Evolutionary conservation across 225 moss, liverwort and hornwort genomes (phyloP), one percentile per base, ranked within the genome.

Genomic region (Straminergon stramineum): DNA sequence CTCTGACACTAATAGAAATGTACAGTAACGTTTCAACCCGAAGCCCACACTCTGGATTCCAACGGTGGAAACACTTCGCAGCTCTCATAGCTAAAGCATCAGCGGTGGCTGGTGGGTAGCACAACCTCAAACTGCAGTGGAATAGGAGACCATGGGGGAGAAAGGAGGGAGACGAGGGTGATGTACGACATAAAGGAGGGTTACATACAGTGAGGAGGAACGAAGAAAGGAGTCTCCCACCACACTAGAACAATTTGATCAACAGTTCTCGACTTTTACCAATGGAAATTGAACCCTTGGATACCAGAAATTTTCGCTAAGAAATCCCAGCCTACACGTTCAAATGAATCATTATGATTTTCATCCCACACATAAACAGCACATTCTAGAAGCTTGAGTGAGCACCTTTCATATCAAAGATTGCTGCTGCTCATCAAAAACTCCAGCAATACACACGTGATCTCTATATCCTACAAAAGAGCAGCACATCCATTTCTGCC

Each of bases 51-150:
- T 79, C 83, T 81, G 53, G 45, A 88, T 71, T 83, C 82, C 51
- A 88, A 90, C 34, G 41, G 62, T 63, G 15, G 32, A 60, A 58
- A 60, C n/a, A 39, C 27, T 28, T 56, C 77, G 82, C 56, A 90
- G 82, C 77, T 88, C 88, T 78, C 88, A 88, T 83, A 86, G 78
- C 88, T 86, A 52, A 82, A 63, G 78, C 78, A 90, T 88, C 86
- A 88, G 85, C 51, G 51, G 83, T 71, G 88, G 56, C 65, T 34
- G 64, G 10, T 57, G 62, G n/a, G 86, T 83, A 83, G n/a, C 81
- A 88, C 62, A 64, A 88, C 78, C 79, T 88, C 73, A 73, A 83
- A 85, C 71, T 77, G 69, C 64, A 82, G 70, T 61, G 55, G 83
- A 76, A 65, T 71, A 52, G 48, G 43, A 71, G 30, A 80, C 37